phyloP scores from a whole-genome alignment of 805 yeast genomes.

The Yamadazyma phyllophila region DNA sequence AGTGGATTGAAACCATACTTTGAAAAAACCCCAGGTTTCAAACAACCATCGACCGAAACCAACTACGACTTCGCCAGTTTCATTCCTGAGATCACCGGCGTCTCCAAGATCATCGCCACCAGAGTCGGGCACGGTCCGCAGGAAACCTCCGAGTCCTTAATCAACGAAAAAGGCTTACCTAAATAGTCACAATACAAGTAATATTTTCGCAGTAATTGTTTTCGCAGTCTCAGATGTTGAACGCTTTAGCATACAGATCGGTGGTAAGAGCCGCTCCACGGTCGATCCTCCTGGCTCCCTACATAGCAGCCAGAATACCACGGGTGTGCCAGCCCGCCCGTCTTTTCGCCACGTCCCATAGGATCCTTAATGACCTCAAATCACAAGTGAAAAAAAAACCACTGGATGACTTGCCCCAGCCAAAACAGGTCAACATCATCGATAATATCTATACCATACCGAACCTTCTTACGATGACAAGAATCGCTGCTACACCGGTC shows the following conservation, averaged over 20 bases:
- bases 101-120: slow-evolving; percentile 81
- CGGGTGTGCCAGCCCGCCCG: background rate
- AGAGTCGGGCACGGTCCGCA: slow-evolving; percentile 87
- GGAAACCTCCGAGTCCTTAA: slow-evolving; percentile 52
- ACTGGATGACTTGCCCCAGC: no score
- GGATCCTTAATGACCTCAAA: background rate
- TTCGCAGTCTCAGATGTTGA: slow-evolving; percentile 4
- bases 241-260: slow-evolving; percentile 1
- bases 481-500: slow-evolving; percentile 80
- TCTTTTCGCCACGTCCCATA: background rate
- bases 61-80: slow-evolving; percentile 34
- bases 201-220: background rate
- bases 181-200: slow-evolving; percentile 21
- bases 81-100: slow-evolving; percentile 62
- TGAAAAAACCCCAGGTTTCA: slow-evolving; percentile 68
- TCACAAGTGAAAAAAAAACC: background rate
- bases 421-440: background rate
- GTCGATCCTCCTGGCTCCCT: background rate
- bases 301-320: background rate
- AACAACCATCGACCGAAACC: slow-evolving; percentile 22
- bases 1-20: slow-evolving; percentile 66
- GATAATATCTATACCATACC: slow-evolving; percentile 70
- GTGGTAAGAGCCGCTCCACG: background rate
- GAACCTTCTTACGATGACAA: slow-evolving; percentile 74
- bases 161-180: slow-evolving; percentile 62